Percentiles rank a stretch among this genome's conserved stretches.
These are phyloP conservation scores for Candida incommunis DNA, from an alignment of 805 yeast genomes.

Conservation along the genomic window DNA sequence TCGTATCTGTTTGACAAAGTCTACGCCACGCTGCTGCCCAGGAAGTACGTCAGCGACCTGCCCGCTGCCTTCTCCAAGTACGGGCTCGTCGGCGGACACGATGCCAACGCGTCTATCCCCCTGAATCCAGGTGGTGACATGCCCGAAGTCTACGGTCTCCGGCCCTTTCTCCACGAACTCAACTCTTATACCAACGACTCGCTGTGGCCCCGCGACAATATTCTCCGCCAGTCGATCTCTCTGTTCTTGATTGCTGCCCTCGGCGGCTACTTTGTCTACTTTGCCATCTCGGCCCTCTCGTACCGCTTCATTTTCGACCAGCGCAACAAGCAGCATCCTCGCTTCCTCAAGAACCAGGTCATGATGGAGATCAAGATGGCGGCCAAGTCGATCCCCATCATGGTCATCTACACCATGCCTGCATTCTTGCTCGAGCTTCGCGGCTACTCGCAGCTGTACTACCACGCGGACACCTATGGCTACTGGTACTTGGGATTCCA, in stretches of 20 bases:
- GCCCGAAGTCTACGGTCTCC: background rate
- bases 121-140: background rate
- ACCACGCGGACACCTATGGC: constrained; percentile 48
- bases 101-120: background rate
- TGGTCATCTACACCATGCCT: constrained; percentile 80
- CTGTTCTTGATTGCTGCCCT: constrained; percentile 56
- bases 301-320: constrained; percentile 73
- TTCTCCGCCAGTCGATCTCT: constrained; percentile 56
- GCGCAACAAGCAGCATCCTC: constrained; percentile 86
- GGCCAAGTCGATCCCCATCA: constrained; percentile 65
- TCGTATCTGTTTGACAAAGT: constrained; percentile 56
- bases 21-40: constrained; percentile 58
- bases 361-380: constrained; percentile 71
- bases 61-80: background rate
- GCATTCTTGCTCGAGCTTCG: constrained; percentile 76
- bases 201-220: constrained; percentile 53
- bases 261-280: constrained; percentile 79
- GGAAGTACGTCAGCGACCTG: background rate
- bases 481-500: constrained; percentile 59
- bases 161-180: constrained; percentile 33
- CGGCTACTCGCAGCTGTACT: constrained; percentile 72
- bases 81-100: background rate
- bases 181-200: constrained; percentile 50
- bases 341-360: constrained; percentile 90
- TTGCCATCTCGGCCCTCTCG: constrained; percentile 61